phyloP scores from a whole-genome alignment of 2,329 filamentous ascomycete species.

The Penicillium crustosum region DNA sequence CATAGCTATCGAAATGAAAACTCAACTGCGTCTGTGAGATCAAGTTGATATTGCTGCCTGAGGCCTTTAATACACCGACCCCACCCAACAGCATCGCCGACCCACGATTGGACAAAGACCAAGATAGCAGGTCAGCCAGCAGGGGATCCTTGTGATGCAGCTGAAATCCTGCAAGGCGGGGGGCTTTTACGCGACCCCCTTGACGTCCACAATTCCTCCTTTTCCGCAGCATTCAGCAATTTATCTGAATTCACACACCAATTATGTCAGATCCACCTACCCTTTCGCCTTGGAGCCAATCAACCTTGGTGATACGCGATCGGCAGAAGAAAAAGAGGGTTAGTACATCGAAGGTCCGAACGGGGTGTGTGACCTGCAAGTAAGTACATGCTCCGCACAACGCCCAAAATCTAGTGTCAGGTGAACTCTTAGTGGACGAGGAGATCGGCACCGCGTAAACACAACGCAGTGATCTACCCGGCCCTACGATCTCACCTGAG shows the following conservation, averaged over 20 bases:
- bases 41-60: background rate
- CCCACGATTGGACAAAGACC: background rate
- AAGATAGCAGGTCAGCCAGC: background rate
- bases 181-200: constrained; percentile 2
- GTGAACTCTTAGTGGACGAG: background rate
- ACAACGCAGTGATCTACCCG: background rate
- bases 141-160: background rate
- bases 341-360: constrained; percentile 7
- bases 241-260: background rate
- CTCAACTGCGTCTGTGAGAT: background rate
- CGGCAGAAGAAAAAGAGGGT: constrained; percentile 1
- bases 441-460: constrained; percentile 1
- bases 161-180: background rate
- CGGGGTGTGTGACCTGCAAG: constrained; percentile 10
- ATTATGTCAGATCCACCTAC: constrained; percentile 1
- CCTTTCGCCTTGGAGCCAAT: background rate
- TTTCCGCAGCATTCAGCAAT: background rate
- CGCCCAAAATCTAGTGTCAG: background rate
- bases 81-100: background rate
- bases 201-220: background rate
- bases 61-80: background rate
- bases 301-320: background rate
- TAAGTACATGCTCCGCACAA: background rate
- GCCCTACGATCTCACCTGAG: background rate
- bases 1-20: too few species aligned